phyloP scores from a whole-genome alignment of 805 yeast genomes.

The Monosporozyma aerobia region DNA sequence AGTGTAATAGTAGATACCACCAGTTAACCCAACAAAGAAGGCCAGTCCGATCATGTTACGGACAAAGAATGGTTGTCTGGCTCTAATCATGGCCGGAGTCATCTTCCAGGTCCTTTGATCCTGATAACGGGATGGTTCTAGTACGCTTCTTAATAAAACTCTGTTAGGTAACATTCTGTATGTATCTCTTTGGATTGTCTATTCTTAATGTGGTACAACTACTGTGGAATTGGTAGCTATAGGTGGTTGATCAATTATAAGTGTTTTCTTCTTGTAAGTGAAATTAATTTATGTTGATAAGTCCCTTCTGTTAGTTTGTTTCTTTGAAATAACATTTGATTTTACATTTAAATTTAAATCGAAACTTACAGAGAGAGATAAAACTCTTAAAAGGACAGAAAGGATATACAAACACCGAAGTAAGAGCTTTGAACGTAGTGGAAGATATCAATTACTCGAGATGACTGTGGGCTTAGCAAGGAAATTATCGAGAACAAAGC shows the following conservation, averaged over 20 bases:
- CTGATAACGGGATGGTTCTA: conserved; percentile 37
- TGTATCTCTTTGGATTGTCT: not conserved
- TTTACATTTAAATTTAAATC: not conserved
- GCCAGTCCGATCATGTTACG: conserved; percentile 59
- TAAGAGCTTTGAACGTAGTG: not conserved
- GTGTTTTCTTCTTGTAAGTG: not conserved
- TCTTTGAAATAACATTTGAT: not conserved
- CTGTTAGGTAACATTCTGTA: not conserved
- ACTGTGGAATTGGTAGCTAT: not conserved
- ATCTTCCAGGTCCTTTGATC: conserved; percentile 69
- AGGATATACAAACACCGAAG: too few species aligned
- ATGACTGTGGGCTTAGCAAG: conserved; percentile 29
- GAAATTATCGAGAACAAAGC: conserved; percentile 33
- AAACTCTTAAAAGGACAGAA: not conserved
- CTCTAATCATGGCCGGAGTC: conserved; percentile 91
- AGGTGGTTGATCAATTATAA: not conserved
- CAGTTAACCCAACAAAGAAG: conserved; percentile 52
- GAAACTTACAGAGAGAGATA: not conserved
- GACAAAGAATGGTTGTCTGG: conserved; percentile 79
- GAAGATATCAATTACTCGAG: not conserved
- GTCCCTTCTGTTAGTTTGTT: not conserved
- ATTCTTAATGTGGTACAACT: not conserved
- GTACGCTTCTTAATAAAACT: not conserved
- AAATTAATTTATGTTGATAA: not conserved
- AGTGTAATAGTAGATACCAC: conserved; percentile 57